Conservation (phyloP, 2,329 filamentous ascomycete species). For the Aureobasidium namibiae region DNA sequence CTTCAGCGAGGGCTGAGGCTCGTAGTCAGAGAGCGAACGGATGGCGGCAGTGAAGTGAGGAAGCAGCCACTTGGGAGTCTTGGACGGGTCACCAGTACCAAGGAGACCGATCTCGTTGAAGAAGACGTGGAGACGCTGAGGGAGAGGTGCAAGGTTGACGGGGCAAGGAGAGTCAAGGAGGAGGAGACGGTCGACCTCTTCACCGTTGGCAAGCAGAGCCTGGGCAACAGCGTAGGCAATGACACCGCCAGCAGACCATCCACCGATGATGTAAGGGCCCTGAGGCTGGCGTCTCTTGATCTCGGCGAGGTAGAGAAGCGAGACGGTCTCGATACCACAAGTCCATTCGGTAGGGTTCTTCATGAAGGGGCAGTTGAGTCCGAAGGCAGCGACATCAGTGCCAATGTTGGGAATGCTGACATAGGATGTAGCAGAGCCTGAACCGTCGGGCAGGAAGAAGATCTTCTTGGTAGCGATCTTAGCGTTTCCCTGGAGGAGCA, state of each 20-base stretch:
- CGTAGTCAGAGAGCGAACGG: slow-evolving; percentile 60
- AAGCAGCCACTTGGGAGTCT: slow-evolving; percentile 64
- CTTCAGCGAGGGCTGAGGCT: slow-evolving; percentile 53
- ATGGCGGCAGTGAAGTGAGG: slow-evolving; percentile 66
- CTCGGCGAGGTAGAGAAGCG: slow-evolving; percentile 57
- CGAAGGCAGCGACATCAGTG: slow-evolving; percentile 42
- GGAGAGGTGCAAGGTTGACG: slow-evolving; percentile 42
- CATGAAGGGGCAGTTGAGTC: slow-evolving; percentile 64
- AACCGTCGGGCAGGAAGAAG: slow-evolving; percentile 45
- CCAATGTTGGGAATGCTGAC: slow-evolving; percentile 49
- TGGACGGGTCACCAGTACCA: slow-evolving; percentile 50
- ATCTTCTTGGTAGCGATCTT: slow-evolving; percentile 48
- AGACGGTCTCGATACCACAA: slow-evolving; percentile 58
- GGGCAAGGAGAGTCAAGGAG: slow-evolving; percentile 48
- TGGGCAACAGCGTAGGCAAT: slow-evolving; percentile 45
- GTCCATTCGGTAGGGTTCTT: slow-evolving; percentile 58
- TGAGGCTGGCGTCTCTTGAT: slow-evolving; percentile 62
- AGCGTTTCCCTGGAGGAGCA: slow-evolving; percentile 50
- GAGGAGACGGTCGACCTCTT: slow-evolving; percentile 43
- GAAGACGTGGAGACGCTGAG: slow-evolving; percentile 57
- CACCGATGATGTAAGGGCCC: slow-evolving; percentile 50
- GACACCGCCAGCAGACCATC: slow-evolving; percentile 49
- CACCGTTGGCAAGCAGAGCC: slow-evolving; percentile 40
- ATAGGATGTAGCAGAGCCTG: slow-evolving; percentile 59
- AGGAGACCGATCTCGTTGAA: slow-evolving; percentile 65